Evolutionary conservation across 1,284 basidiomycete genomes (phyloP).

Genomic region (Blastosporella zonata): DNA sequence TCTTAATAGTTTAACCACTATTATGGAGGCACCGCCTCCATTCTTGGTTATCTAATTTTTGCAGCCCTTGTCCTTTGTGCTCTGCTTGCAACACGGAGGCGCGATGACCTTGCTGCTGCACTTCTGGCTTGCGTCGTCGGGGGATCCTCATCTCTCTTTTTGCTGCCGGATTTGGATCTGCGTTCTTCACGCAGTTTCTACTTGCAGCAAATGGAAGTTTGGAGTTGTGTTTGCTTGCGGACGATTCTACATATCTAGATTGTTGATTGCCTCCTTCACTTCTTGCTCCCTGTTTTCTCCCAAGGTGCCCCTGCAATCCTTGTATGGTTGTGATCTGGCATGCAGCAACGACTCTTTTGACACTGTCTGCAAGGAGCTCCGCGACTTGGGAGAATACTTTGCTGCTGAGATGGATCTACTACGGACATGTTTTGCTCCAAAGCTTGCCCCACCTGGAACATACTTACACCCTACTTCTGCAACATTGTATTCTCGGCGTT

Average conservation of each 20-base stretch:
- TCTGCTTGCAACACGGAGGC: conserved; percentile 15
- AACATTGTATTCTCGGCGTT: too few species aligned
- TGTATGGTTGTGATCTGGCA: too few species aligned
- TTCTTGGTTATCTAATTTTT: conserved; percentile 16
- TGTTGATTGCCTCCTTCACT: too few species aligned
- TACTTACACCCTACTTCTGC: background rate
- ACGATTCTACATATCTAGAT: too few species aligned
- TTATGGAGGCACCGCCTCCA: conserved; percentile 44
- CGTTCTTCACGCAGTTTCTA: background rate
- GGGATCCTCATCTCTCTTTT: conserved; percentile 11
- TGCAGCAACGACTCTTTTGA: background rate
- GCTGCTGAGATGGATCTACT: background rate
- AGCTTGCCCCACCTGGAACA: background rate
- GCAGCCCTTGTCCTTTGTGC: conserved; percentile 11
- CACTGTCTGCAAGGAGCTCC: background rate
- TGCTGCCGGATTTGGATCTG: background rate
- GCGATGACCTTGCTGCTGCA: conserved; percentile 14
- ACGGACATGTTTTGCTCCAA: background rate
- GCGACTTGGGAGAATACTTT: background rate
- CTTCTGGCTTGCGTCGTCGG: conserved; percentile 14
- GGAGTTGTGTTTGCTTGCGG: too few species aligned
- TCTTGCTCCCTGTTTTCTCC: background rate
- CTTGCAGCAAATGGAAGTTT: conserved; percentile 5
- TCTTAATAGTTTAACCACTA: conserved; percentile 83
- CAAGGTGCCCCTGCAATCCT: too few species aligned